Conservation (phyloP, 768 basidiomycete genomes). For the Suillus placidus region DNA sequence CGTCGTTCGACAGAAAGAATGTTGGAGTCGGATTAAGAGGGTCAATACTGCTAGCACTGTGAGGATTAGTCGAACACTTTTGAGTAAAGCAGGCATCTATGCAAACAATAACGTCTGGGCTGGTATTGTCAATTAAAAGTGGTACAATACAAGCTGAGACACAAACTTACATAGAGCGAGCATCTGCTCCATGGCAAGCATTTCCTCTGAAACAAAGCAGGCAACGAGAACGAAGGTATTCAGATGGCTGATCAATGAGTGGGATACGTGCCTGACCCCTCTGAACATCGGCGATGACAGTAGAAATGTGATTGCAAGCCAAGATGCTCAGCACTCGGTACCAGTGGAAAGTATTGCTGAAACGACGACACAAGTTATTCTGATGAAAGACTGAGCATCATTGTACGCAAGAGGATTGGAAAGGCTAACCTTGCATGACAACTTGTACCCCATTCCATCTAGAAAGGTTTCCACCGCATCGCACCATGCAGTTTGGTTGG, state of each 20-base stretch:
- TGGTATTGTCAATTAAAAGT: neutral
- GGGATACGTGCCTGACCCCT: neutral
- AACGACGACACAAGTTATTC: conserved; percentile 27
- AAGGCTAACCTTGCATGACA: conserved; percentile 16
- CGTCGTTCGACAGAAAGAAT: conserved; percentile 23
- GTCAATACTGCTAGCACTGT: conserved; percentile 14
- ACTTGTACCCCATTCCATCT: conserved; percentile 14
- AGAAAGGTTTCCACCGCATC: conserved; percentile 20
- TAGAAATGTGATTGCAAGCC: conserved; percentile 26
- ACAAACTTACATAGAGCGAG: neutral
- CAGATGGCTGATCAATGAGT: conserved; percentile 7
- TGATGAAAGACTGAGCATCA: conserved; percentile 13
- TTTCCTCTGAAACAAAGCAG: conserved; percentile 19
- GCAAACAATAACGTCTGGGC: conserved; percentile 24
- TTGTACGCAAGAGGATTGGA: neutral
- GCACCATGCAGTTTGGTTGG: conserved; percentile 19
- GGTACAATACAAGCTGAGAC: neutral
- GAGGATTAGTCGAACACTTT: conserved; percentile 25
- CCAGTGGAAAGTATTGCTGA: conserved; percentile 30
- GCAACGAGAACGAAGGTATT: conserved; percentile 13
- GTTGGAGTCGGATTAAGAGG: conserved; percentile 19
- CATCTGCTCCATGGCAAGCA: neutral
- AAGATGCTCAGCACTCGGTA: conserved; percentile 16
- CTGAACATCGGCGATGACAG: conserved; percentile 12
- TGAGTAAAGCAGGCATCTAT: conserved; percentile 40